Evolutionary conservation across 768 basidiomycete species (phyloP), one percentile per base, ranked within the genome.

Genomic region (Agaricus blazei): DNA sequence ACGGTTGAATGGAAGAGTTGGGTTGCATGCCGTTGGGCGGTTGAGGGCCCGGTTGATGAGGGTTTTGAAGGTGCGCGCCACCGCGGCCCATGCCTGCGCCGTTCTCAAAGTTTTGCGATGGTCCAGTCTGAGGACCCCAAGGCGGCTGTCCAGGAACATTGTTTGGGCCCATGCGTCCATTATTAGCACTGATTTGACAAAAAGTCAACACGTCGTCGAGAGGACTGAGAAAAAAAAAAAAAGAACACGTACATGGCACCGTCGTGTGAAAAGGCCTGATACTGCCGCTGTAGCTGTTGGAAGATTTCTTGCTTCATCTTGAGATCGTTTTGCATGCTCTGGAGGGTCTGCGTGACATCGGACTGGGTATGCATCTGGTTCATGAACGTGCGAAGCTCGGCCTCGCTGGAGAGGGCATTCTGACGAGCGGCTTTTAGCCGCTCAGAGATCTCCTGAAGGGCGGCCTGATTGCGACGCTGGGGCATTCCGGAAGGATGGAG

Each of bases 21-120:
- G n/a, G 44, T 36, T 46, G 58, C 27, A 49, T 55, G 26, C 44
- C 49, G 46, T 52, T 41, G 11, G 38, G 36, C 28, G 27, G 45
- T 9, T 50, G 56, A 29, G 43, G 54, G 31, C 26, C 12, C 6
- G 55, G 31, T 55, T 19, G 54, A 42, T 34, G 55, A 9, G 12
- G 44, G 38, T 29, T 51, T 44, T 50, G 54, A 51, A 27, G 40
- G 29, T 29, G 58, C 29, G 38, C 46, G 19, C 36, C 36, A 29
- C 42, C 54, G 42, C 49, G 53, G 29, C 52, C 54, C 37, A 48
- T 55, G 23, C 23, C 31, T 42, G 38, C 52, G 24, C 41, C 48
- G 40, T 53, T 58, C 31, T 58, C 57, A 29, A 58, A 58, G 36
- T 43, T n/a, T 37, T 53, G 56, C 40, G 51, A 45, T 28, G 50